These are phyloP conservation scores for Yamadazyma trypodendri DNA, from an alignment of 1,139 yeast genomes.

Conservation along the genomic window DNA sequence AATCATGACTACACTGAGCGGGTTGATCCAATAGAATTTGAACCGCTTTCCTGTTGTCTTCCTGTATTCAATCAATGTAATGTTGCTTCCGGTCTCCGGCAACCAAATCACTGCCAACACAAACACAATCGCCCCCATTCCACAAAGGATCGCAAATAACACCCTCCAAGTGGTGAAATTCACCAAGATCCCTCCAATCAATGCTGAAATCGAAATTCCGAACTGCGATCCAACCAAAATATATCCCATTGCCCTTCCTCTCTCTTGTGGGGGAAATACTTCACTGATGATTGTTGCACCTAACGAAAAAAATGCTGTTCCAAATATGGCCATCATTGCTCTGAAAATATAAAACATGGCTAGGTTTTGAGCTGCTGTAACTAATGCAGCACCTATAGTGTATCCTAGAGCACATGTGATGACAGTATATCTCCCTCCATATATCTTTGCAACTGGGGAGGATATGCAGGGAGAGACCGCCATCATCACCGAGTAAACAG, in stretches of 20 bases:
- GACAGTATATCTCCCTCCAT: slow-evolving; percentile 44
- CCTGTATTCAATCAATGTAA: slow-evolving; percentile 13
- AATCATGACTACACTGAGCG: slow-evolving; percentile 35
- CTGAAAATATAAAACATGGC: slow-evolving; percentile 51
- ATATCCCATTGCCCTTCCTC: slow-evolving; percentile 48
- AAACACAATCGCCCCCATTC: slow-evolving; percentile 29
- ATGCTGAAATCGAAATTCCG: slow-evolving; percentile 49
- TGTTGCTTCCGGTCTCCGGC: slow-evolving; percentile 38
- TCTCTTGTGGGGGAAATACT: slow-evolving; percentile 40
- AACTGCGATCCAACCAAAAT: slow-evolving; percentile 42
- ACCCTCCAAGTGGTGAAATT: slow-evolving; percentile 50
- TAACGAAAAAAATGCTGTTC: slow-evolving; percentile 48
- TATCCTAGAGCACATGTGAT: slow-evolving; percentile 32
- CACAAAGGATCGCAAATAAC: slow-evolving; percentile 45
- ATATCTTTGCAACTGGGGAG: slow-evolving; percentile 45
- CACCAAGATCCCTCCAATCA: slow-evolving; percentile 42
- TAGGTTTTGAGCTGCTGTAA: slow-evolving; percentile 43
- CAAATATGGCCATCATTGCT: slow-evolving; percentile 44
- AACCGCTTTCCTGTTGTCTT: slow-evolving; percentile 26
- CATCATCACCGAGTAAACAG: slow-evolving; percentile 47
- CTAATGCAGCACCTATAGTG: slow-evolving; percentile 31
- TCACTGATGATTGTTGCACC: slow-evolving; percentile 49
- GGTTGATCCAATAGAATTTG: slow-evolving; percentile 39
- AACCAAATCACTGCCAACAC: slow-evolving; percentile 27
- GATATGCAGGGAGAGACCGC: slow-evolving; percentile 46